Conservation (phyloP, 768 basidiomycete species). For the Leccinum imitatum region DNA sequence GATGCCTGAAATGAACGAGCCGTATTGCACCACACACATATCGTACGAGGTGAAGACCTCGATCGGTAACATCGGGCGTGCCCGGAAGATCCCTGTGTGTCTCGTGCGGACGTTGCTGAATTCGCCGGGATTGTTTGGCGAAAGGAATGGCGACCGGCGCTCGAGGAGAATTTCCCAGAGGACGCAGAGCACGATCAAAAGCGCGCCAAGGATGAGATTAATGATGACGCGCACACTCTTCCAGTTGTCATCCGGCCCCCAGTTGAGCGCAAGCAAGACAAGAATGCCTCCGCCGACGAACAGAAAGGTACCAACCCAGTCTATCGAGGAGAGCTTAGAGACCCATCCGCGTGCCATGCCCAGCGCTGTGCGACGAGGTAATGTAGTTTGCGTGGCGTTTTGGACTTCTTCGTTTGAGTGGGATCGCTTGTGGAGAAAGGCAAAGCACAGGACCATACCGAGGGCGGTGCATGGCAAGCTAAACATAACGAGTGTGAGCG, state of each 20-base stretch:
- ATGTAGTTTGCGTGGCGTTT: neutral
- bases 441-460: constrained; percentile 39
- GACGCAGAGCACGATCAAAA: constrained; percentile 41
- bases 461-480: constrained; percentile 42
- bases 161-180: constrained; percentile 45
- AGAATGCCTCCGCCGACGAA: constrained; percentile 46
- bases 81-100: constrained; percentile 21
- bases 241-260: constrained; percentile 48
- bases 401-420: constrained; percentile 15
- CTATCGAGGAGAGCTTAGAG: constrained; percentile 37
- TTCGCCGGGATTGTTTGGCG: neutral
- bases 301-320: constrained; percentile 47
- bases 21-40: constrained; percentile 39
- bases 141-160: constrained; percentile 7
- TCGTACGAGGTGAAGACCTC: constrained; percentile 44
- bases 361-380: neutral
- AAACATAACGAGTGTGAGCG: neutral
- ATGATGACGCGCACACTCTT: constrained; percentile 44
- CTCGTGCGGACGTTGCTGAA: neutral
- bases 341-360: constrained; percentile 7
- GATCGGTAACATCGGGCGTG: constrained; percentile 48
- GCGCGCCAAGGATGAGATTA: constrained; percentile 44
- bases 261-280: constrained; percentile 49
- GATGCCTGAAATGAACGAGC: constrained; percentile 43
- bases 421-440: constrained; percentile 39